A percentile compares a stretch with the other conserved stretches of the same genome.
phyloP scores from a whole-genome alignment of 1,139 yeast species.

The Kodamaea plutei region DNA sequence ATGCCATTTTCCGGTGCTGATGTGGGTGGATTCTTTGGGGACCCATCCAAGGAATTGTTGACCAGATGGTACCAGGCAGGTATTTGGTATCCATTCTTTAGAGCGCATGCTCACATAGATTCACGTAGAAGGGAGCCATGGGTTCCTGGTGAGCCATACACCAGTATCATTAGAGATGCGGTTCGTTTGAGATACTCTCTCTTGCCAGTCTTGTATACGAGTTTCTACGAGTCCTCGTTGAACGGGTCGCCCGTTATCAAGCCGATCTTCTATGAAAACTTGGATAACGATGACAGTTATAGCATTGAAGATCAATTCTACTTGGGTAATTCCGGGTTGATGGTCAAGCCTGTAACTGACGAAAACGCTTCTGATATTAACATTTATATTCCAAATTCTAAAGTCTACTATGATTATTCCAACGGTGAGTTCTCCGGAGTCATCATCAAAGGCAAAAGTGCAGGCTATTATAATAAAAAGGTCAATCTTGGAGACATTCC shows the following conservation, averaged over 20 bases:
- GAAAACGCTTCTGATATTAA: slow-evolving; percentile 43
- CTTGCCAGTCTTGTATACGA: slow-evolving; percentile 76
- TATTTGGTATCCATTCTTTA: slow-evolving; percentile 90
- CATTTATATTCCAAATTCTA: slow-evolving; percentile 63
- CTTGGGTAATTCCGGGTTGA: slow-evolving; percentile 65
- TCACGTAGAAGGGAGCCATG: slow-evolving; percentile 91
- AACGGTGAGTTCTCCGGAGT: slow-evolving; percentile 26
- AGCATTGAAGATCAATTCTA: slow-evolving; percentile 80
- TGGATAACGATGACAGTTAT: slow-evolving; percentile 47
- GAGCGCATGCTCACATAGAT: slow-evolving; percentile 96
- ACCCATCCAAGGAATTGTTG: slow-evolving; percentile 76
- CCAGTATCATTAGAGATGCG: slow-evolving; percentile 65
- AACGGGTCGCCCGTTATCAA: slow-evolving; percentile 68
- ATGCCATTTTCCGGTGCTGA: slow-evolving; percentile 96
- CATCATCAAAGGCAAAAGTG: slow-evolving; percentile 7
- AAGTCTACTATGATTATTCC: slow-evolving; percentile 55
- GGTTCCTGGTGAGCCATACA: slow-evolving; percentile 72
- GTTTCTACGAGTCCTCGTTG: slow-evolving; percentile 61
- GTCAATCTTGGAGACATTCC: slow-evolving; percentile 69
- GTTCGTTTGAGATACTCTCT: slow-evolving; percentile 68
- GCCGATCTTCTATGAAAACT: slow-evolving; percentile 70
- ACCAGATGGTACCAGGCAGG: slow-evolving; percentile 97
- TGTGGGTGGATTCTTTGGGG: slow-evolving; percentile 94
- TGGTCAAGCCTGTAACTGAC: slow-evolving; percentile 78
- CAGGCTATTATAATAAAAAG: slow-evolving; percentile 15